Percentiles rank a stretch among this genome's conserved stretches.
These are phyloP conservation scores for Pisolithus tinctorius DNA, from an alignment of 768 basidiomycete genomes.

Conservation along the genomic window DNA sequence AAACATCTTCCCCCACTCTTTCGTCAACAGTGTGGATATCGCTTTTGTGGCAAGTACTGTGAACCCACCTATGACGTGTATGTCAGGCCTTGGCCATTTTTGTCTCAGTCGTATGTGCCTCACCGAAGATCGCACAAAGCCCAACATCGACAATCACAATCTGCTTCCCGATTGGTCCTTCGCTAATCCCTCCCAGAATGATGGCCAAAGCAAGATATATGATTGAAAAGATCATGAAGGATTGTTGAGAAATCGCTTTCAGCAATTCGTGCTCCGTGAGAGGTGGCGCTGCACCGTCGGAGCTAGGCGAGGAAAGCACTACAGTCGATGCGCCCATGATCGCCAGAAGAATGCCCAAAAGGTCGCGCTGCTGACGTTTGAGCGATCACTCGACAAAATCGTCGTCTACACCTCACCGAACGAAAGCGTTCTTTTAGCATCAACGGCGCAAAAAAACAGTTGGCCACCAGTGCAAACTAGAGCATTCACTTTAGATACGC, in stretches of 20 bases:
- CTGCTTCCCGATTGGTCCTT: constrained; percentile 51
- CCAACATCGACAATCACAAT: constrained; percentile 85
- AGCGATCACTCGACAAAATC: constrained; percentile 7
- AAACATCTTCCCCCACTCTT: constrained; percentile 72
- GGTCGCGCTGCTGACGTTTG: constrained; percentile 49
- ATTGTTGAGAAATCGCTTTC: constrained; percentile 57
- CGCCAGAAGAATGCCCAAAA: constrained; percentile 73
- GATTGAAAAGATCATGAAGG: constrained; percentile 72
- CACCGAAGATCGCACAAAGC: constrained; percentile 80
- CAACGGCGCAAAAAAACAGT: constrained; percentile 88
- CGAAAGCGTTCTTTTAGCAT: constrained; percentile 81
- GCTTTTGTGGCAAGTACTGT: constrained; percentile 94
- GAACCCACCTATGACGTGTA: constrained; percentile 63
- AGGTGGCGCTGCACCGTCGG: constrained; percentile 46
- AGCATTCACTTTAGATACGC: neutral
- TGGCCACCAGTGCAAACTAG: constrained; percentile 88
- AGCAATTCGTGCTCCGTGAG: constrained; percentile 65
- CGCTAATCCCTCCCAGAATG: constrained; percentile 60
- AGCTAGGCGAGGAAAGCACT: constrained; percentile 73
- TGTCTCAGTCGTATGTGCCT: neutral
- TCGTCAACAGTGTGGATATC: constrained; percentile 76
- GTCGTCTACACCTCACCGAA: constrained; percentile 38
- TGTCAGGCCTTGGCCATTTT: neutral
- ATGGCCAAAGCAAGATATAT: constrained; percentile 53
- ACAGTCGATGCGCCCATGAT: constrained; percentile 88